These are phyloP conservation scores for Candida palmyrensis DNA, from an alignment of 805 yeast genomes.

Conservation along the genomic window DNA sequence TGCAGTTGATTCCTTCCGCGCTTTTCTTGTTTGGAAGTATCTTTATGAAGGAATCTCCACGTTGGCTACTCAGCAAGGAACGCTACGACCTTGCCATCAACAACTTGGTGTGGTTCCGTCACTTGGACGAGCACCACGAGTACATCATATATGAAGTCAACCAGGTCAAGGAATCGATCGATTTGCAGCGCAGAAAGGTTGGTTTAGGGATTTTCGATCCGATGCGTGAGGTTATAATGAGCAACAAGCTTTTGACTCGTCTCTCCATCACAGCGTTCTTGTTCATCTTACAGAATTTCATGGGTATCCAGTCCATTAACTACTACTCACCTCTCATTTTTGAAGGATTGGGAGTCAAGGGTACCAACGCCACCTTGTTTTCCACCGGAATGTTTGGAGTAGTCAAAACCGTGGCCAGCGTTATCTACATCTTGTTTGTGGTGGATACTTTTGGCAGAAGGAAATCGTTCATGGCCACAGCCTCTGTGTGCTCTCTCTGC, in stretches of 20 bases:
- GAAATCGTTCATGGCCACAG: conserved; percentile 30
- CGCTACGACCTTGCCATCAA: conserved; percentile 26
- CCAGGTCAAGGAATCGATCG: conserved; percentile 30
- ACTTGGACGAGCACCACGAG: conserved; percentile 28
- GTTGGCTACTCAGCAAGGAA: conserved; percentile 31
- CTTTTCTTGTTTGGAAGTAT: conserved; percentile 27
- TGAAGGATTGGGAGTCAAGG: conserved; percentile 30
- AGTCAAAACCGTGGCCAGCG: conserved; percentile 31
- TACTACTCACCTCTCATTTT: conserved; percentile 35
- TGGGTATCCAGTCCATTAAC: conserved; percentile 37
- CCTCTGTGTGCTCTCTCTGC: conserved; percentile 28
- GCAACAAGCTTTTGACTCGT: conserved; percentile 22
- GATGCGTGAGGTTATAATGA: conserved; percentile 22
- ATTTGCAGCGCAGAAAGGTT: conserved; percentile 20
- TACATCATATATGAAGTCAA: conserved; percentile 31
- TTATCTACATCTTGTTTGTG: conserved; percentile 27
- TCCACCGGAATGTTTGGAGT: conserved; percentile 38
- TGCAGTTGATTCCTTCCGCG: conserved; percentile 33
- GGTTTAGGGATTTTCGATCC: conserved; percentile 34
- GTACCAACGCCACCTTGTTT: conserved; percentile 31
- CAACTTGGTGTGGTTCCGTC: conserved; percentile 31
- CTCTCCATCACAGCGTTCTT: conserved; percentile 27
- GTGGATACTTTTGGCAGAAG: conserved; percentile 34
- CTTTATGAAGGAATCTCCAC: conserved; percentile 30
- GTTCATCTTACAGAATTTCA: conserved; percentile 33